phyloP scores from a whole-genome alignment of 1,139 yeast genomes.

The Diutina scorzettiae region DNA sequence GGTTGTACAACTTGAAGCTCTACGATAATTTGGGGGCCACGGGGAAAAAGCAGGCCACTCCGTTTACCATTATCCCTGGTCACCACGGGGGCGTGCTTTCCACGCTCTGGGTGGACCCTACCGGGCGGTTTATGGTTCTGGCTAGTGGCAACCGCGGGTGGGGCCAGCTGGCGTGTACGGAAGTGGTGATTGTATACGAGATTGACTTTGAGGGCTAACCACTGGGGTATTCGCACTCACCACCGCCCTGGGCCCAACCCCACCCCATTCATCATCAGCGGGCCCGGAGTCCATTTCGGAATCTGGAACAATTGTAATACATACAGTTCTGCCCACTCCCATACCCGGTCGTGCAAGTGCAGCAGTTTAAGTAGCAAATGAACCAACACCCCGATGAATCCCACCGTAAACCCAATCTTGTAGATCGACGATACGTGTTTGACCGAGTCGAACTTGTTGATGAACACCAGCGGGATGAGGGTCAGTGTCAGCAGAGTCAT shows the following conservation, averaged over 20 bases:
- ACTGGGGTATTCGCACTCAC: not conserved
- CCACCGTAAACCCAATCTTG: slow-evolving; percentile 28
- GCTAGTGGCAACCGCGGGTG: slow-evolving; percentile 95
- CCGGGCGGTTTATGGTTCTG: slow-evolving; percentile 77
- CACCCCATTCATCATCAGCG: not conserved
- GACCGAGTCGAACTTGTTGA: slow-evolving; percentile 1
- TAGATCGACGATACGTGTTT: slow-evolving; percentile 13
- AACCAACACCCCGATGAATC: slow-evolving; percentile 27
- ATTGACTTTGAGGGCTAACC: slow-evolving; percentile 28
- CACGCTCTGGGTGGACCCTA: slow-evolving; percentile 65
- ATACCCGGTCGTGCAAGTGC: not conserved
- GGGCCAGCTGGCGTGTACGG: slow-evolving; percentile 72
- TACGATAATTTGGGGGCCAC: slow-evolving; percentile 26
- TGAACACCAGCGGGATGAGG: not conserved
- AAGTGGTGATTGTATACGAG: slow-evolving; percentile 70
- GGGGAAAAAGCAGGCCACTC: slow-evolving; percentile 33
- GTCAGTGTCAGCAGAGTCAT: slow-evolving; percentile 4
- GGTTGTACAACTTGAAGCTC: slow-evolving; percentile 66
- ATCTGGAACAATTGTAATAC: not conserved
- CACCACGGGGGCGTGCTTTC: slow-evolving; percentile 48
- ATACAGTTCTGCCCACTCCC: not conserved
- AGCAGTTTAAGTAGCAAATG: slow-evolving; percentile 22
- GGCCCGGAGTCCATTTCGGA: not conserved
- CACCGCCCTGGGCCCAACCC: not conserved
- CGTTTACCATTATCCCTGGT: slow-evolving; percentile 52